phyloP scores from a whole-genome alignment of 179 eudicot species.

The Patellifolia procumbens region DNA sequence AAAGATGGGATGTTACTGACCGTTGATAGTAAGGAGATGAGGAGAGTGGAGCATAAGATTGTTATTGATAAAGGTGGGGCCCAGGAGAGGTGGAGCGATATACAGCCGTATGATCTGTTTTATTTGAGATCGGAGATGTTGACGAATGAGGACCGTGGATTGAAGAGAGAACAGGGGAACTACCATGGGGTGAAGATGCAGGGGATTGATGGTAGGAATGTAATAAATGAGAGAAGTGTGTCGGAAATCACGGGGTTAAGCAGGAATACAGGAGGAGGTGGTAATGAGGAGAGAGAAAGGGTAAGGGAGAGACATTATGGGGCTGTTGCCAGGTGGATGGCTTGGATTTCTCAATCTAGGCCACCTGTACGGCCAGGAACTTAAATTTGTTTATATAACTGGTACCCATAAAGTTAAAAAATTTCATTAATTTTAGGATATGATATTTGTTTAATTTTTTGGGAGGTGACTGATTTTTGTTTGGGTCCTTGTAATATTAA shows the following conservation, averaged over 20 bases:
- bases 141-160: slow-evolving; percentile 53
- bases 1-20: slow-evolving; percentile 53
- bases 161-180: too few species aligned
- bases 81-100: slow-evolving; percentile 76
- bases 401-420: too few species aligned
- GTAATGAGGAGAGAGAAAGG: slow-evolving; percentile 27
- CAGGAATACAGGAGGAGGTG: slow-evolving; percentile 37
- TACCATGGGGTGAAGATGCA: slow-evolving; percentile 16
- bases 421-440: not conserved
- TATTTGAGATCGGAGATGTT: slow-evolving; percentile 66
- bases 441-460: not conserved
- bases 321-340: slow-evolving; percentile 38
- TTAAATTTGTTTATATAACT: too few species aligned
- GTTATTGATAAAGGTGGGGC: slow-evolving; percentile 34
- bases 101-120: slow-evolving; percentile 58
- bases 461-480: not conserved
- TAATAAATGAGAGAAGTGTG: slow-evolving; percentile 75
- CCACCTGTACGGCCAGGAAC: slow-evolving; percentile 30
- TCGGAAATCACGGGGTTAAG: slow-evolving; percentile 86
- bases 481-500: not conserved
- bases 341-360: slow-evolving; percentile 41
- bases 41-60: slow-evolving; percentile 55
- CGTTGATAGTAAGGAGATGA: slow-evolving; percentile 16
- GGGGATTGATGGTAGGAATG: slow-evolving; percentile 40
- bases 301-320: slow-evolving; percentile 28